Conservation (phyloP, 345 rosid genomes). For the Eucalyptus camaldulensis region DNA sequence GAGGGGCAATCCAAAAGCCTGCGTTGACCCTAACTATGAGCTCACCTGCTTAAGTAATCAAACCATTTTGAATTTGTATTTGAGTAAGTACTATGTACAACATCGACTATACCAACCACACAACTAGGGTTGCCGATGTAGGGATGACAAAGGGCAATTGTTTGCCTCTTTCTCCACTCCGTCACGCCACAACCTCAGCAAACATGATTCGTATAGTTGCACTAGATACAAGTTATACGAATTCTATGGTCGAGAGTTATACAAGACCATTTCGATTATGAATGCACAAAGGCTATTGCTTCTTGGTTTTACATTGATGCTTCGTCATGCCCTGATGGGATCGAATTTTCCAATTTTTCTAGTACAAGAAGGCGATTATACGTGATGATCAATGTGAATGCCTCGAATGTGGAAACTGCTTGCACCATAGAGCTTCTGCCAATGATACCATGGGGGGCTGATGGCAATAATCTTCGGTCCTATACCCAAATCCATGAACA, state of each 20-base stretch:
- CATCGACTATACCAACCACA: no score
- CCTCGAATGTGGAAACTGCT: not conserved
- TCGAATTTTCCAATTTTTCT: not conserved
- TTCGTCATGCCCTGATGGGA: not conserved
- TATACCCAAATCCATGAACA: not conserved
- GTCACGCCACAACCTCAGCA: rapidly evolving
- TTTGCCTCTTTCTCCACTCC: rapidly evolving
- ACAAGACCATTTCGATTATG: not conserved
- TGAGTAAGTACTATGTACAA: rapidly evolving
- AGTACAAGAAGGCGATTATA: not conserved
- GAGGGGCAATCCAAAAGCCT: rapidly evolving
- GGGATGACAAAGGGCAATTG: not conserved
- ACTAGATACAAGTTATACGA: rapidly evolving
- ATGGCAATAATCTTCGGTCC: not conserved
- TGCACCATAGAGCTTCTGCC: not conserved
- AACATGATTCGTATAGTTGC: not conserved
- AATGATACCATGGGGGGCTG: not conserved
- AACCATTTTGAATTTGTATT: not conserved
- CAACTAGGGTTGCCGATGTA: rapidly evolving
- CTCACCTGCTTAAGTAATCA: rapidly evolving
- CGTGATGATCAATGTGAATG: not conserved
- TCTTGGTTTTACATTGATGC: not conserved
- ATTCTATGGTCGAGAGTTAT: not conserved
- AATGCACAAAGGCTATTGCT: not conserved
- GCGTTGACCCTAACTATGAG: not conserved